Percentiles rank a stretch among this genome's conserved stretches.
phyloP scores from a whole-genome alignment of 2,329 filamentous ascomycete species.

The Fusarium pilosicola region DNA sequence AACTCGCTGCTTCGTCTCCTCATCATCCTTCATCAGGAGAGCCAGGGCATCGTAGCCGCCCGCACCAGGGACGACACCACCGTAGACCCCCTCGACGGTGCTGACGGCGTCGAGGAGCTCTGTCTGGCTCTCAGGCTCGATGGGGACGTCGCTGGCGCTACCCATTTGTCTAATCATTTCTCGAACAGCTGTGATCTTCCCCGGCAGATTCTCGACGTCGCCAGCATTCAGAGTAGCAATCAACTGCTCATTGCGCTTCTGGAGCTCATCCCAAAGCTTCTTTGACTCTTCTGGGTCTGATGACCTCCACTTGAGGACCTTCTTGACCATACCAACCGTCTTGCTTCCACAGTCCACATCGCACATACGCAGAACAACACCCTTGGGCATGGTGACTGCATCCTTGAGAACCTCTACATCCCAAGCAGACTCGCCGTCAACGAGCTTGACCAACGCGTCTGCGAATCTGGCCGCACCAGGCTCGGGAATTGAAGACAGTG shows the following conservation, averaged over 20 bases:
- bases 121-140: constrained; percentile 90
- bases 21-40: constrained; percentile 79
- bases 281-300: constrained; percentile 71
- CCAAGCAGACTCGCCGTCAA: constrained; percentile 75
- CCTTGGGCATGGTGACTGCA: constrained; percentile 74
- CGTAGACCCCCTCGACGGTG: constrained; percentile 81
- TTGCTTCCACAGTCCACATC: constrained; percentile 95
- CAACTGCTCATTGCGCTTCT: constrained; percentile 77
- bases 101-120: constrained; percentile 80
- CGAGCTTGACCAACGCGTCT: constrained; percentile 68
- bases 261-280: constrained; percentile 78
- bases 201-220: constrained; percentile 54
- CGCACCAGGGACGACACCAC: constrained; percentile 92
- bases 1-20: constrained; percentile 68
- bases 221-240: constrained; percentile 69
- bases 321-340: constrained; percentile 95
- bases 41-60: constrained; percentile 93
- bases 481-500: constrained; percentile 75
- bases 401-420: constrained; percentile 80
- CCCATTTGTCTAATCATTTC: constrained; percentile 82
- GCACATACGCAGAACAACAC: constrained; percentile 87
- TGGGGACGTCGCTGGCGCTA: constrained; percentile 76
- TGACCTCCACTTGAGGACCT: constrained; percentile 84
- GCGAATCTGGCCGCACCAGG: constrained; percentile 75
- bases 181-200: constrained; percentile 62